phyloP scores from a whole-genome alignment of 768 basidiomycete genomes.

The Boletus rex-veris region DNA sequence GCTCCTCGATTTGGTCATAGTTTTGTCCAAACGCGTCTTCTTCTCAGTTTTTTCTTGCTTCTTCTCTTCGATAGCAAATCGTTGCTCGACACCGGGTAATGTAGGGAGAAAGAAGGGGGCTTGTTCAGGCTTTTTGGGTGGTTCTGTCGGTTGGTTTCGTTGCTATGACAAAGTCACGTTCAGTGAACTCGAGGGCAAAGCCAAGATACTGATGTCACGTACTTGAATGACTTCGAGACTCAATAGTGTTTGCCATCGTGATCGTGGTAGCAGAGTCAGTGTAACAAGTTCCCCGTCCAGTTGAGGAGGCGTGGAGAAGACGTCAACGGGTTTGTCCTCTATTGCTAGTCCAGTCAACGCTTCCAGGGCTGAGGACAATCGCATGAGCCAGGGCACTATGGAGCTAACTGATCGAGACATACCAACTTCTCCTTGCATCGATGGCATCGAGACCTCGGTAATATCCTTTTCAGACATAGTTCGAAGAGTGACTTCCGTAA shows the following conservation, averaged over 20 bases:
- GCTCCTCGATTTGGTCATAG: slow-evolving; percentile 52
- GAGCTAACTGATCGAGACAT: slow-evolving; percentile 12
- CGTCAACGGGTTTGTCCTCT: slow-evolving; percentile 58
- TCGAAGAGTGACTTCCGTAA: slow-evolving; percentile 77
- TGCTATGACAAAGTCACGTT: slow-evolving; percentile 45
- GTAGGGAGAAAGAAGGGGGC: slow-evolving; percentile 98
- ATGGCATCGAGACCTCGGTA: slow-evolving; percentile 67
- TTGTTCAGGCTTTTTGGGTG: slow-evolving; percentile 91
- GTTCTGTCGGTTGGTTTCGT: slow-evolving; percentile 95
- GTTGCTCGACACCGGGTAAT: slow-evolving; percentile 78
- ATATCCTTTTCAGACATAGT: slow-evolving; percentile 77
- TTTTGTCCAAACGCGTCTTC: slow-evolving; percentile 51
- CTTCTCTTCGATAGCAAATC: slow-evolving; percentile 61
- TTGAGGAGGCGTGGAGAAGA: slow-evolving; percentile 84
- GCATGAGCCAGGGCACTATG: slow-evolving; percentile 4
- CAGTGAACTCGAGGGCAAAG: neutral
- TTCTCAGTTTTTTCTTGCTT: slow-evolving; percentile 38
- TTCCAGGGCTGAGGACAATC: slow-evolving; percentile 52
- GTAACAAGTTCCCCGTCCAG: slow-evolving; percentile 90
- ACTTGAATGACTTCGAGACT: slow-evolving; percentile 94
- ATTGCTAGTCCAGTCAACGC: slow-evolving; percentile 62
- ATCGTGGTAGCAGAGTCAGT: slow-evolving; percentile 84
- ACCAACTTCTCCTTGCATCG: slow-evolving; percentile 89
- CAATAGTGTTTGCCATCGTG: slow-evolving; percentile 95
- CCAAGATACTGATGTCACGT: slow-evolving; percentile 17